These are phyloP conservation scores for Lignosus rhinocerotis DNA, from an alignment of 1,284 basidiomycete genomes.

Conservation along the genomic window DNA sequence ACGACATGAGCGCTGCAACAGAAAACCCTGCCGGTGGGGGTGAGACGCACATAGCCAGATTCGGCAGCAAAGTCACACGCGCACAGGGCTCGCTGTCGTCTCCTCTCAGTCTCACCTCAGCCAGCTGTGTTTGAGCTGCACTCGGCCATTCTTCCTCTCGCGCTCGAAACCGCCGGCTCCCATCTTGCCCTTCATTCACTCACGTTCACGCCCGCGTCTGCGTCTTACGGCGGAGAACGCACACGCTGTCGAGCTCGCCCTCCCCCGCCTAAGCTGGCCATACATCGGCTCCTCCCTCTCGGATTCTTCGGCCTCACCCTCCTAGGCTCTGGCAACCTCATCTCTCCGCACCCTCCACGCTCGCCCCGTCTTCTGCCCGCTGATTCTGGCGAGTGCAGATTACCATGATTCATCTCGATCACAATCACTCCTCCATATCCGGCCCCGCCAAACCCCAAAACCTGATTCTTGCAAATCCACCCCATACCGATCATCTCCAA, in stretches of 20 bases:
- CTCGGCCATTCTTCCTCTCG: constrained; percentile 4
- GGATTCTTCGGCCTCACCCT: constrained; percentile 22
- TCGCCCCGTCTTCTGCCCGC: constrained; percentile 27
- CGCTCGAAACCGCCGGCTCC: constrained; percentile 2
- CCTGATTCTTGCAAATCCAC: constrained; percentile 46
- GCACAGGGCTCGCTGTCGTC: constrained; percentile 10
- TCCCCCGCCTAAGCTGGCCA: constrained; percentile 14
- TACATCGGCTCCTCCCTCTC: constrained; percentile 19
- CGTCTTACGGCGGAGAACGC: constrained; percentile 1
- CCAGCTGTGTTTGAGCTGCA: not conserved
- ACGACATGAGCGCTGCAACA: not conserved
- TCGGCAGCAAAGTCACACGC: constrained; percentile 21
- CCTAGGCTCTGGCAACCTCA: constrained; percentile 26
- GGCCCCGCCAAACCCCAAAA: constrained; percentile 42
- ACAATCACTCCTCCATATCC: constrained; percentile 45
- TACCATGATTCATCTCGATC: constrained; percentile 64
- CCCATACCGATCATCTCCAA: constrained; percentile 37
- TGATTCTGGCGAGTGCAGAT: constrained; percentile 30
- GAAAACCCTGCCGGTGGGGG: not conserved
- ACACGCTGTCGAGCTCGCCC: constrained; percentile 6
- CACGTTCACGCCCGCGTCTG: not conserved
- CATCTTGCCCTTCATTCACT: not conserved
- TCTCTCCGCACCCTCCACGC: constrained; percentile 26
- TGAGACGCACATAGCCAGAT: constrained; percentile 14
- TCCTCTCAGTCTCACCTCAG: not conserved